Base-by-base conservation (phyloP, 2,329 filamentous ascomycete genomes). In the Apiospora saccharicola region DNA sequence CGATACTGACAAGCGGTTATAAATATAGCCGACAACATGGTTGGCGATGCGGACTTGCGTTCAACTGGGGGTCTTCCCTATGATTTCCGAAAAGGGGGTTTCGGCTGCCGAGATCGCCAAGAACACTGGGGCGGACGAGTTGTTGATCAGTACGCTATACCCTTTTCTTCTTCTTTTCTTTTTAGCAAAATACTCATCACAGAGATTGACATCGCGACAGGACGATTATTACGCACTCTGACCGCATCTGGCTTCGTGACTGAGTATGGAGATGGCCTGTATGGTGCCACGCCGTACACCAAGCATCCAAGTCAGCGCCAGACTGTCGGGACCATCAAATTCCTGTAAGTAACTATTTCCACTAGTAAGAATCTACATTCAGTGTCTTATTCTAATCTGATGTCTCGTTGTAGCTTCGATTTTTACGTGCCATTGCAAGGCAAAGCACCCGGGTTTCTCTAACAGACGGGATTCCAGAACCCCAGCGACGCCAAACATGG, bases 401-500 rank as follows among this genome's bases (percentile, higher is more conserved):
- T 2, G 4, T n/a, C 22, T 49, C 7, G 22, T 7, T 24, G 19
- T 16, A 67, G 61, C 4, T 67, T 41, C 30, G 61, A 67, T 24
- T n/a, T 67, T 0, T 22, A 43, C 16, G 43, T 67, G 61, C 19
- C 37, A 7, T 10, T 41, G 37, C 34, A 43, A 67, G 69, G n/a
- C 37, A 30, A 30, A 24, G 57, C 69, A 4, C 51, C 49, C 1
- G 10, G 6, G 0, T 64, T 51, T n/a, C 41, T 70, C 14, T 16
- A 47, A 43, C 22, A 69, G 7, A 74, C 70, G 14, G 73, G 69
- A 14, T 79, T 79, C 68, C 72, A 68, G 37, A 78, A 76, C 57
- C 75, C 77, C 0, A 68, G 72, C 3, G 76, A 80, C 67, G 74
- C 76, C 12, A 69, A 67, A 8, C 73, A 77, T 44, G 77, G 77